Percentiles rank a stretch among this genome's conserved stretches.
Conservation (phyloP, 768 basidiomycete species). For the Tylopilus intermedius region DNA sequence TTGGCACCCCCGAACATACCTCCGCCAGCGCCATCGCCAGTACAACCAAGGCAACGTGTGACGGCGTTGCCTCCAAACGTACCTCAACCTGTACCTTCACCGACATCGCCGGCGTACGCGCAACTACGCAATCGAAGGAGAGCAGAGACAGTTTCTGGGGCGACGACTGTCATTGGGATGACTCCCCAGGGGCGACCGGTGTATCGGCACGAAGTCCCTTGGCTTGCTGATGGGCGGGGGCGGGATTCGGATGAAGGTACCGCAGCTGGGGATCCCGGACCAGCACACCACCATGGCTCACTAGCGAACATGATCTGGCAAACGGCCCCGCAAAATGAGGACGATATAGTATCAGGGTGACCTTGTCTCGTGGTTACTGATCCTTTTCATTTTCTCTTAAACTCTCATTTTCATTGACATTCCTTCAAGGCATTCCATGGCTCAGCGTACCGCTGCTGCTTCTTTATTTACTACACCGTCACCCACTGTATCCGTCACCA, state of each 20-base stretch:
- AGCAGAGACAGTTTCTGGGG: conserved; percentile 33
- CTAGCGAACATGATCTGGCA: conserved; percentile 29
- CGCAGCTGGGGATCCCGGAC: conserved; percentile 15
- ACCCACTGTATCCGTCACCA: conserved; percentile 5
- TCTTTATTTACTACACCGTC: conserved; percentile 3
- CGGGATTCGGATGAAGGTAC: conserved; percentile 19
- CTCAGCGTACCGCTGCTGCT: conserved; percentile 2
- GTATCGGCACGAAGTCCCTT: conserved; percentile 27
- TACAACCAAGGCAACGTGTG: conserved; percentile 26
- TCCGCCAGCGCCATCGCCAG: conserved; percentile 9
- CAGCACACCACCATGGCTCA: conserved; percentile 17
- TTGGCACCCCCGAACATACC: conserved; percentile 12
- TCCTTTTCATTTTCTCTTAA: not conserved
- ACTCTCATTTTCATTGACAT: not conserved
- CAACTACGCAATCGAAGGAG: conserved; percentile 29
- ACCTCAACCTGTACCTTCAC: conserved; percentile 21
- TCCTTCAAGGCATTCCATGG: conserved; percentile 4
- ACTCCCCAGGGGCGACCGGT: conserved; percentile 26
- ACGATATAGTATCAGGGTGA: conserved; percentile 31
- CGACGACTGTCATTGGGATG: conserved; percentile 24
- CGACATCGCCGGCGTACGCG: conserved; percentile 13
- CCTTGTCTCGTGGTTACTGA: conserved; percentile 1
- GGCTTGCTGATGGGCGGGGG: conserved; percentile 22
- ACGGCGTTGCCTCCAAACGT: conserved; percentile 26
- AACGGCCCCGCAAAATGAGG: conserved; percentile 23